These are phyloP conservation scores for Diplodia corticola DNA, from an alignment of 2,329 filamentous ascomycete species.

Conservation along the genomic window DNA sequence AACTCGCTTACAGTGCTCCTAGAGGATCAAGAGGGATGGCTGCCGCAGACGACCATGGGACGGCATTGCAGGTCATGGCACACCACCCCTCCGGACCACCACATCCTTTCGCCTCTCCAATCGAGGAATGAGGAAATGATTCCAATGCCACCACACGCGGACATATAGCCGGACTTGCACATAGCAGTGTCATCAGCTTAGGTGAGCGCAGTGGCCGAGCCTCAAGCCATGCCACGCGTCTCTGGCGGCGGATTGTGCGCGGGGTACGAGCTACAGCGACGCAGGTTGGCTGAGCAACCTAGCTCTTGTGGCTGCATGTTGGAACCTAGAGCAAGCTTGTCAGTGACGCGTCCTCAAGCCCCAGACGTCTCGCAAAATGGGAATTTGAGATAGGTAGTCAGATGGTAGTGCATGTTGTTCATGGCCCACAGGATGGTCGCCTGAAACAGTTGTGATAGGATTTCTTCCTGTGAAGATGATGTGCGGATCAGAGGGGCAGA, in stretches of 20 bases:
- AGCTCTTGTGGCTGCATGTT: neutral
- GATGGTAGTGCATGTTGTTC: slow-evolving; percentile 65
- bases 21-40: neutral
- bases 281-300: neutral
- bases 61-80: neutral
- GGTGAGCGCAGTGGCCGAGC: slow-evolving; percentile 10
- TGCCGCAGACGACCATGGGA: neutral
- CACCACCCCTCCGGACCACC: neutral
- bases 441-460: slow-evolving; percentile 54
- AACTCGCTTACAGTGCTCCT: neutral
- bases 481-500: neutral
- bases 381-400: slow-evolving; percentile 36
- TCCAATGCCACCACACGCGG: neutral
- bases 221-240: slow-evolving; percentile 14
- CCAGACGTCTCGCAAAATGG: neutral
- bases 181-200: neutral
- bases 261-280: neutral
- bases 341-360: slow-evolving; percentile 3
- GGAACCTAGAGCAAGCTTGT: neutral
- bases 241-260: neutral
- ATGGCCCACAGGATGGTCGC: slow-evolving; percentile 57
- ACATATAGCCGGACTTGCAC: neutral
- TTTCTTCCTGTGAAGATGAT: slow-evolving; percentile 50
- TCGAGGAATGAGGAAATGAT: neutral
- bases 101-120: neutral